Base-by-base conservation (phyloP, 495 filamentous ascomycete genomes). In the Monascus purpureus region DNA sequence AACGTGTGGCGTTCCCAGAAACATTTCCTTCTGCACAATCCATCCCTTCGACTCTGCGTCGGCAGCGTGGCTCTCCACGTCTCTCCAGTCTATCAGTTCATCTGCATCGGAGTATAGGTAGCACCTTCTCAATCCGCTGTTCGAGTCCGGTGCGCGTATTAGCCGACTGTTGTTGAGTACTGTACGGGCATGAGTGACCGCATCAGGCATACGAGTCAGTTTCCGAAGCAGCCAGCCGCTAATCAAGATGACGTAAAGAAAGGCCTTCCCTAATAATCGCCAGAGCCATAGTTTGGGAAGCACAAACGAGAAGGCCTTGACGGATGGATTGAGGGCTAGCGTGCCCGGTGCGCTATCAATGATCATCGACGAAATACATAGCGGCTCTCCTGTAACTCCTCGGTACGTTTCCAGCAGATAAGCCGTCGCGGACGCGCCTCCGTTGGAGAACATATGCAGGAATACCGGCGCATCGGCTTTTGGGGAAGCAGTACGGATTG, bases 31-130 rank as follows among this genome's bases (percentile, higher is more conserved):
- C 15, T 42, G 39, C 12, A 65, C 59, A 9, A 41, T 28, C 35
- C 53, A 58, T 0, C 59, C 55, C 36, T 33, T 43, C 7, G 42
- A 27, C 39, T 59, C 54, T 9, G 61, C 51, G 12, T 55, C 42
- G 13, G 36, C 36, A 0, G 62, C 61, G 49, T 68, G 62, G 3
- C 30, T 42, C 43, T 68, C 64, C 9, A 64, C 53, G 35, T 63
- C 53, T 17, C 33, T 37, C 29, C 36, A 52, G 17, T 50, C 35
- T 4, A 65, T 49, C 35, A 68, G 43, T 4, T 57, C 52, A 48
- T 68, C 64, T 2, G 37, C 24, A 28, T 64, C 50, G 4, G 60
- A 63, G 20, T 68, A 68, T 6, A 68, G 53, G 38, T 68, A 68
- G 34, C 56, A 63, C 17, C 49, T 47, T 13, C 36, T 41, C 15